Evolutionary conservation across 768 basidiomycete species (phyloP).

Genomic region (Pleurotus sapidus): DNA sequence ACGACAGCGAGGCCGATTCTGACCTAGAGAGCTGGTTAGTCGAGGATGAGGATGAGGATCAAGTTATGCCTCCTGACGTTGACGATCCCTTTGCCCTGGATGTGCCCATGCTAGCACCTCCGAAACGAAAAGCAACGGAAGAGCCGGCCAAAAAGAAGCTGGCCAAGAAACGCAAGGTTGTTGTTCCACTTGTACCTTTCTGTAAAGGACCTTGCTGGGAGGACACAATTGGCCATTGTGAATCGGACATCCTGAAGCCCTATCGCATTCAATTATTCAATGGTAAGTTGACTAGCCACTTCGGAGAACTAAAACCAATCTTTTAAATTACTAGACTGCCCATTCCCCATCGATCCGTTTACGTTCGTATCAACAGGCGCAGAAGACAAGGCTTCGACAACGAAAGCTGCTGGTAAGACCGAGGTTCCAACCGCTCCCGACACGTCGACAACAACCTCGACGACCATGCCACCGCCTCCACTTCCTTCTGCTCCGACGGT

Average conservation of each 20-base stretch:
- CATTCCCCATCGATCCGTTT: conserved; percentile 76
- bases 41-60: conserved; percentile 75
- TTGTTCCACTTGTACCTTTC: conserved; percentile 77
- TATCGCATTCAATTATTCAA: conserved; percentile 85
- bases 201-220: conserved; percentile 86
- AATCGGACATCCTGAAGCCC: conserved; percentile 65
- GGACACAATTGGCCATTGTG: conserved; percentile 57
- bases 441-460: conserved; percentile 9
- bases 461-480: conserved; percentile 9
- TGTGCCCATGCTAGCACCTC: conserved; percentile 27
- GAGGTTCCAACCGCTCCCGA: conserved; percentile 12
- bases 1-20: conserved; percentile 60
- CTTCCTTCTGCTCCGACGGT: conserved; percentile 15
- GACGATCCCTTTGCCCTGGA: conserved; percentile 35
- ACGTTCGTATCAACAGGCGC: conserved; percentile 53
- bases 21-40: conserved; percentile 81
- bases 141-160: conserved; percentile 46
- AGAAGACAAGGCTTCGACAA: conserved; percentile 24
- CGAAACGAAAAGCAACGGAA: conserved; percentile 69
- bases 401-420: conserved; percentile 9
- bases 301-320: conserved; percentile 3
- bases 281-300: conserved; percentile 40
- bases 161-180: conserved; percentile 72
- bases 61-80: conserved; percentile 47
- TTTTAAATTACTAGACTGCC: conserved; percentile 52